A percentile compares a stretch with the other conserved stretches of the same genome.
Conservation (phyloP, 2,329 filamentous ascomycete genomes). For the Beauveria australis region DNA sequence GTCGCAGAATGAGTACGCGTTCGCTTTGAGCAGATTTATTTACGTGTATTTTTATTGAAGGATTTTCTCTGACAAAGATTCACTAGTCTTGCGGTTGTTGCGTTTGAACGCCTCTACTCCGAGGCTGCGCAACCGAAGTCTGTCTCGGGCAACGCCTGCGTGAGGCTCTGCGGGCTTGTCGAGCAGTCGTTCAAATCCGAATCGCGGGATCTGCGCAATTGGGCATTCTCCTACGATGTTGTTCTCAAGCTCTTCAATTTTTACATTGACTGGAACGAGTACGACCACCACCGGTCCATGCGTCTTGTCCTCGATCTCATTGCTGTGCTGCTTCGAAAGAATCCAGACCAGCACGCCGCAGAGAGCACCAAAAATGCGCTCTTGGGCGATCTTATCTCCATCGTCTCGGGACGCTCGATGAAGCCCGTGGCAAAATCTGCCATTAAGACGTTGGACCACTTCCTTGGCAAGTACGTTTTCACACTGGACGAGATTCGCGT, state of each 20-base stretch:
- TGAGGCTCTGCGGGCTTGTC: slow-evolving; percentile 54
- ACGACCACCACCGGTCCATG: slow-evolving; percentile 56
- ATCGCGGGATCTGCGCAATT: slow-evolving; percentile 32
- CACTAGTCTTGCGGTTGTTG: slow-evolving; percentile 23
- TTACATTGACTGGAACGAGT: slow-evolving; percentile 60
- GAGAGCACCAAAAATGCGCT: slow-evolving; percentile 35
- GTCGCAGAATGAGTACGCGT: slow-evolving; percentile 28
- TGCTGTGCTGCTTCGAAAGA: slow-evolving; percentile 40
- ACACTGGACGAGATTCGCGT: slow-evolving; percentile 36
- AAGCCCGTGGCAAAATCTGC: slow-evolving; percentile 62
- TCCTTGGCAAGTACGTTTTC: slow-evolving; percentile 54
- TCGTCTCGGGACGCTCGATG: slow-evolving; percentile 51
- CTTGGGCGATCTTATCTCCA: slow-evolving; percentile 45
- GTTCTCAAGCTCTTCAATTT: slow-evolving; percentile 48
- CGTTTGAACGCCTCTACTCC: slow-evolving; percentile 41
- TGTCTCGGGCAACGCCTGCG: slow-evolving; percentile 46
- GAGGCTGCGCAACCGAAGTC: slow-evolving; percentile 46
- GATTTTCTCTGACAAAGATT: not conserved
- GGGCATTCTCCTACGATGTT: slow-evolving; percentile 44
- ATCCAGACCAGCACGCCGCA: slow-evolving; percentile 34
- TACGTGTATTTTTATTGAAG: not conserved
- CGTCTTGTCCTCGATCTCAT: slow-evolving; percentile 53
- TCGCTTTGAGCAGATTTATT: too few relatives aligned
- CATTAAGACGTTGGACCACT: slow-evolving; percentile 57
- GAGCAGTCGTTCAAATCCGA: slow-evolving; percentile 48